Evolutionary conservation across 345 rosid genomes (phyloP), one percentile per base, ranked within the genome.

Genomic region (Gossypium thurberi): DNA sequence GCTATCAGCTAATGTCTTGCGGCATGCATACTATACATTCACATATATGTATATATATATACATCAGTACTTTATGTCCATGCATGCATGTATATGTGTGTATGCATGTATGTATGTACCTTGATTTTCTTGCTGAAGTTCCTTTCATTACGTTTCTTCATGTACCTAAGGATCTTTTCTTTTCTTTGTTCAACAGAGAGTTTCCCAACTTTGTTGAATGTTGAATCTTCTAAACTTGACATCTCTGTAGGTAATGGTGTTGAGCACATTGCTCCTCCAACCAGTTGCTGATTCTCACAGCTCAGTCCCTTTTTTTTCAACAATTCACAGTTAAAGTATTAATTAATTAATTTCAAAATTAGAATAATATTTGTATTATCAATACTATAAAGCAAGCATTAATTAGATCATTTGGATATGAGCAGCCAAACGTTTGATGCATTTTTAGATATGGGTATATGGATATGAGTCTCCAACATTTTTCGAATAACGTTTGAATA

Each of bases 111-210:
- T 17, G 56, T 51, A 4, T 2, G 21, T 56, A 91, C 99, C 97
- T 95, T 95, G 69, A 95, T 95, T 89, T 95, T 95, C 85, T 90
- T 95, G 94, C 87, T 83, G 89, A 95, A 95, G 70, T 95, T 95
- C 55, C 99, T 91, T 75, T 95, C 92, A 70, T 90, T 92, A 56
- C 96, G 87, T 77, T 95, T 95, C 91, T 91, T 95, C 93, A 95
- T 78, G 78, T 92, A 95, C 81, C 94, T 87, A 72, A 84, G 90
- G 53, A 95, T 92, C 84, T 88, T 95, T 85, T 95, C 98, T 81
- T 87, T 92, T 76, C 96, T 88, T 76, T 95, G 94, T 73, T 95
- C 98, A 7, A 82, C 84, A 2, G 99, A 86, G 57, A 95, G 87
- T 76, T 91, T 96, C 9, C 89, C 94, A 8, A 87, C 95, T 79